A percentile compares a stretch with the other conserved stretches of the same genome.
Conservation (phyloP, 805 yeast genomes). For the Wickerhamomyces strasburgensis region DNA sequence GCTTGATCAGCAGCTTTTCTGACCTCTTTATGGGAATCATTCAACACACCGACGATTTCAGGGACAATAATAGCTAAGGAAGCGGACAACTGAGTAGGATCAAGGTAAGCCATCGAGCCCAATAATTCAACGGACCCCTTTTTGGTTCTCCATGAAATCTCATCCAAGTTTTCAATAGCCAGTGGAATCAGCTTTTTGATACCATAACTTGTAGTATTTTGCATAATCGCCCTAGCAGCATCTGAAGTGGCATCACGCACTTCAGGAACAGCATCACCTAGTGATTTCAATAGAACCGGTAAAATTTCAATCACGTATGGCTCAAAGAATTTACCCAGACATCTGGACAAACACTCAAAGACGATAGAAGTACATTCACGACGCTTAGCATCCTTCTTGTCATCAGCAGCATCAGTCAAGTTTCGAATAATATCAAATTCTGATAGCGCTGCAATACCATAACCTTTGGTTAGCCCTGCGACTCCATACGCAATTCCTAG, state of each 20-base stretch:
- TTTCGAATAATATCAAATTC: conserved; percentile 73
- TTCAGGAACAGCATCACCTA: conserved; percentile 81
- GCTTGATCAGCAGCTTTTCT: conserved; percentile 91
- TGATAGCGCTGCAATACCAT: conserved; percentile 73
- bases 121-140: conserved; percentile 93
- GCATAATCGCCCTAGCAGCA: conserved; percentile 87
- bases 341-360: conserved; percentile 76
- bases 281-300: conserved; percentile 71
- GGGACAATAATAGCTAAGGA: conserved; percentile 91
- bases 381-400: conserved; percentile 63
- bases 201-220: conserved; percentile 86
- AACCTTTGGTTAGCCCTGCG: conserved; percentile 89
- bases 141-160: conserved; percentile 92
- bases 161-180: conserved; percentile 80
- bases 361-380: conserved; percentile 88
- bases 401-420: conserved; percentile 80
- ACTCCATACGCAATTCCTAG: conserved; percentile 96
- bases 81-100: conserved; percentile 87
- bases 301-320: conserved; percentile 89
- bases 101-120: conserved; percentile 97
- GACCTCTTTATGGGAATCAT: conserved; percentile 95
- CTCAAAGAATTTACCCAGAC: conserved; percentile 76
- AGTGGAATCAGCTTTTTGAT: conserved; percentile 87
- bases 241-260: conserved; percentile 86
- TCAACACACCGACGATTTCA: conserved; percentile 89